A percentile compares a stretch with the other conserved stretches of the same genome.
Evolutionary conservation across 805 yeast genomes (phyloP).

Genomic region (Wickerhamomyces kurtzmanii): DNA sequence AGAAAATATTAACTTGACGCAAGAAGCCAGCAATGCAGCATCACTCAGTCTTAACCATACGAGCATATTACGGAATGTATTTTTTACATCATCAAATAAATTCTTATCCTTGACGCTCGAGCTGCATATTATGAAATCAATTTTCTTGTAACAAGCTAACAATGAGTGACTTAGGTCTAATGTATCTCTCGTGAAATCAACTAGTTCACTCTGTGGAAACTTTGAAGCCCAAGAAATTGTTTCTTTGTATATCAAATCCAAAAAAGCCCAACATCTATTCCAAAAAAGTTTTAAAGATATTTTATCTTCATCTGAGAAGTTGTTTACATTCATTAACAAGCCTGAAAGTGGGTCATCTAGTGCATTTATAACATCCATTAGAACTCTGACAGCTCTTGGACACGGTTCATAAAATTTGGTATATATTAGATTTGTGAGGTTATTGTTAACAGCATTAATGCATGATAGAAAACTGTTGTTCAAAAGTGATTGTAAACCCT

Average conservation of each 20-base stretch:
- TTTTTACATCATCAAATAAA: slow-evolving; percentile 44
- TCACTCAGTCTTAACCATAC: slow-evolving; percentile 83
- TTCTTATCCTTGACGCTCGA: slow-evolving; percentile 19
- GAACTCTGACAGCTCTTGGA: slow-evolving; percentile 62
- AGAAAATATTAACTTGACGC: slow-evolving; percentile 60
- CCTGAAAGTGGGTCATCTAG: slow-evolving; percentile 64
- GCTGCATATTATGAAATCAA: too few relatives aligned
- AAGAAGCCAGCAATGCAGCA: slow-evolving; percentile 56
- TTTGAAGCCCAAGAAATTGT: slow-evolving; percentile 70
- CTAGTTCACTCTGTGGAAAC: slow-evolving; percentile 44
- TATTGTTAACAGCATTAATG: slow-evolving; percentile 36
- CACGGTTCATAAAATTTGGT: slow-evolving; percentile 58
- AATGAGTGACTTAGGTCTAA: slow-evolving; percentile 67
- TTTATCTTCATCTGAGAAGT: slow-evolving; percentile 14
- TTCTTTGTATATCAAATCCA: slow-evolving; percentile 55
- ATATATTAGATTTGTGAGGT: slow-evolving; percentile 32
- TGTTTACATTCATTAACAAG: slow-evolving; percentile 23
- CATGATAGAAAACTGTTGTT: slow-evolving; percentile 31
- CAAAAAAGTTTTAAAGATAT: slow-evolving; percentile 40
- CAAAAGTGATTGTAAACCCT: slow-evolving; percentile 55
- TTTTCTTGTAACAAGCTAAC: slow-evolving; percentile 53
- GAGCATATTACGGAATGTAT: slow-evolving; percentile 58
- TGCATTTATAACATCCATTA: slow-evolving; percentile 62
- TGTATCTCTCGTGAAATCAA: slow-evolving; percentile 81
- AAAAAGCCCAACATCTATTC: slow-evolving; percentile 63